Conservation (phyloP, 768 basidiomycete genomes). For the Artomyces pyxidatus region DNA sequence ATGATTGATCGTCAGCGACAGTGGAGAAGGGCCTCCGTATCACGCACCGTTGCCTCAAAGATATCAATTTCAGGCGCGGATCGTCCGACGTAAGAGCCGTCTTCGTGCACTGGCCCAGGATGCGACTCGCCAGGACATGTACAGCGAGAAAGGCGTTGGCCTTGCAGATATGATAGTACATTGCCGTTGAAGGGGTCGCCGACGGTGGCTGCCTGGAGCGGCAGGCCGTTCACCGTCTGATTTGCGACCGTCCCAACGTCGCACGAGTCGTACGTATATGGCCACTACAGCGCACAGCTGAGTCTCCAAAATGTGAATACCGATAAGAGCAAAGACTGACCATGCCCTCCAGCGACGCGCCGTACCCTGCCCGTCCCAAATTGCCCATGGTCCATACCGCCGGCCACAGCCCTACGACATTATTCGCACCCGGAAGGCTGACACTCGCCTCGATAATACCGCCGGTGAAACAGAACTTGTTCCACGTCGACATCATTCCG, state of each 20-base stretch:
- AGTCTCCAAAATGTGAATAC: too few relatives aligned
- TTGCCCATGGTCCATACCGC: slow-evolving; percentile 80
- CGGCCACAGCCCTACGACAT: slow-evolving; percentile 65
- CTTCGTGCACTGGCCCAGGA: slow-evolving; percentile 41
- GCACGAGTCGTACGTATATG: slow-evolving; percentile 76
- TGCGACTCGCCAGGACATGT: slow-evolving; percentile 38
- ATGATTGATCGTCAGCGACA: not conserved
- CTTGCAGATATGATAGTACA: slow-evolving; percentile 75
- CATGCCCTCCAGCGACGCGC: slow-evolving; percentile 77
- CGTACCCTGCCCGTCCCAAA: slow-evolving; percentile 82
- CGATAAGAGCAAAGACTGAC: slow-evolving; percentile 35
- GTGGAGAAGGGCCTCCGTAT: not conserved
- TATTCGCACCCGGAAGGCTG: slow-evolving; percentile 58
- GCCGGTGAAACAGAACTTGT: slow-evolving; percentile 93
- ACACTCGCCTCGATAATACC: slow-evolving; percentile 68
- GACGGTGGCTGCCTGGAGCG: slow-evolving; percentile 47
- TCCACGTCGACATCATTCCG: slow-evolving; percentile 32
- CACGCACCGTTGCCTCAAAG: slow-evolving; percentile 42
- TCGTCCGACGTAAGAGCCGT: slow-evolving; percentile 56
- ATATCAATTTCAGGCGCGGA: slow-evolving; percentile 67
- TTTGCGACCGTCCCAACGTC: slow-evolving; percentile 90
- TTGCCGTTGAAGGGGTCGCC: slow-evolving; percentile 50
- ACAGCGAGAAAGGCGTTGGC: slow-evolving; percentile 38
- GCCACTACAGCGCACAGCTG: slow-evolving; percentile 42
- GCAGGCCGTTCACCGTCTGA: slow-evolving; percentile 65